Conservation (phyloP, 208 protist species). For the Naegleria fowleri region DNA sequence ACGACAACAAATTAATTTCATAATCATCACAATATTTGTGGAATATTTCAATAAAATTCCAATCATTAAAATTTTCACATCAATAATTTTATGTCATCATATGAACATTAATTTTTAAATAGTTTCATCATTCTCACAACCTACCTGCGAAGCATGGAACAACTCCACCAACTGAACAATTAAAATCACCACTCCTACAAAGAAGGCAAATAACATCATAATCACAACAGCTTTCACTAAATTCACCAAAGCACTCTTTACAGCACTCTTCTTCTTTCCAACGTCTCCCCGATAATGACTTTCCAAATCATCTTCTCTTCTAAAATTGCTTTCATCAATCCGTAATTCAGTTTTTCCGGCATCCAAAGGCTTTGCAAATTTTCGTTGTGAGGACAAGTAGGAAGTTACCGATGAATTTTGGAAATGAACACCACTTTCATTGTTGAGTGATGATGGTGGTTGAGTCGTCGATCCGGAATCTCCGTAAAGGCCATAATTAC, state of each 20-base stretch:
- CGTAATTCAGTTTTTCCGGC: neutral
- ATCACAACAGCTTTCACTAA: neutral
- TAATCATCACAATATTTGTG: neutral
- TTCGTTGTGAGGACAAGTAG: neutral
- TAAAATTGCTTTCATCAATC: neutral
- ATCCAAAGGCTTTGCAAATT: neutral
- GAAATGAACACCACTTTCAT: too few species aligned
- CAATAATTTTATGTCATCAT: too few species aligned
- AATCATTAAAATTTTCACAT: neutral
- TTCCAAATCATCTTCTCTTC: neutral
- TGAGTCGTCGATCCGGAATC: too few species aligned
- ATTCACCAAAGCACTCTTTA: neutral
- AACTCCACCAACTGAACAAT: neutral
- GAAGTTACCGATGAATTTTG: too few species aligned
- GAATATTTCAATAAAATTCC: neutral
- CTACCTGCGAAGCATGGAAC: neutral
- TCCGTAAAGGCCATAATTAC: too few species aligned
- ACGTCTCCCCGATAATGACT: neutral
- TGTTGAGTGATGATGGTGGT: too few species aligned
- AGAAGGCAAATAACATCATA: neutral
- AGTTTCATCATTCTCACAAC: neutral
- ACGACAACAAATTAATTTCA: too few species aligned
- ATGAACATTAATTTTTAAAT: too few species aligned
- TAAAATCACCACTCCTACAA: neutral
- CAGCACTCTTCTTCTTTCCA: neutral